phyloP scores from a whole-genome alignment of 228 moss, liverwort and hornwort species.

The Sphagnum fallax region DNA sequence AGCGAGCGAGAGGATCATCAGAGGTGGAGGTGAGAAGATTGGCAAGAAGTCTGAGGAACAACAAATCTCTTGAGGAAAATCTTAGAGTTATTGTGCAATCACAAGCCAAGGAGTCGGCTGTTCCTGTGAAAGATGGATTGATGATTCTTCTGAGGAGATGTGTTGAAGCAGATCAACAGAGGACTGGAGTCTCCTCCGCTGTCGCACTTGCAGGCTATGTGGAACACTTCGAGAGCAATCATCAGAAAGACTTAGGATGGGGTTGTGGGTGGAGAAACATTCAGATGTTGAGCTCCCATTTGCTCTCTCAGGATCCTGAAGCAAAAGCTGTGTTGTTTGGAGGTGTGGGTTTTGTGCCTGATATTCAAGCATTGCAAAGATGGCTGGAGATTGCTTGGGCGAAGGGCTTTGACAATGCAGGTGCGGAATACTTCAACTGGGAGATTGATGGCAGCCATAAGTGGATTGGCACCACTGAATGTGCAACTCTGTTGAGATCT shows the following conservation, averaged over 20 bases:
- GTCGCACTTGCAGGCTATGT: conserved; percentile 41
- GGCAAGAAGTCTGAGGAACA: conserved; percentile 9
- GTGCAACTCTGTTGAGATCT: conserved; percentile 65
- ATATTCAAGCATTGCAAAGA: conserved; percentile 56
- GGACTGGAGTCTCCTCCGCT: conserved; percentile 8
- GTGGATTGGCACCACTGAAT: conserved; percentile 85
- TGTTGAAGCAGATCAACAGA: conserved; percentile 15
- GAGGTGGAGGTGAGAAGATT: conserved; percentile 29
- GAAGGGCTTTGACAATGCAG: conserved; percentile 51
- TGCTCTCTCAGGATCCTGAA: conserved; percentile 27
- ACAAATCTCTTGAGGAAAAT: conserved; percentile 26
- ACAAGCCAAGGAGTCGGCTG: conserved; percentile 38
- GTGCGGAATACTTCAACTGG: conserved; percentile 63
- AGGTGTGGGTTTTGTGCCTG: conserved; percentile 66
- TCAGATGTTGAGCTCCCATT: conserved; percentile 56
- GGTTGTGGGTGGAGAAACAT: conserved; percentile 88
- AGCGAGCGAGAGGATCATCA: conserved; percentile 18
- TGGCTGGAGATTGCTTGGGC: conserved; percentile 83
- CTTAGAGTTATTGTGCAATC: conserved; percentile 30
- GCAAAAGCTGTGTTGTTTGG: conserved; percentile 47
- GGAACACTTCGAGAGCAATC: conserved; percentile 60
- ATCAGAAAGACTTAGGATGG: conserved; percentile 64
- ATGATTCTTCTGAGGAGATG: conserved; percentile 42
- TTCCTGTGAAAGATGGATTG: conserved; percentile 34
- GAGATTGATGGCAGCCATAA: conserved; percentile 48